Evolutionary conservation across 495 filamentous ascomycete genomes (phyloP), one percentile per base, ranked within the genome.

Genomic region (Penicillium manginii): DNA sequence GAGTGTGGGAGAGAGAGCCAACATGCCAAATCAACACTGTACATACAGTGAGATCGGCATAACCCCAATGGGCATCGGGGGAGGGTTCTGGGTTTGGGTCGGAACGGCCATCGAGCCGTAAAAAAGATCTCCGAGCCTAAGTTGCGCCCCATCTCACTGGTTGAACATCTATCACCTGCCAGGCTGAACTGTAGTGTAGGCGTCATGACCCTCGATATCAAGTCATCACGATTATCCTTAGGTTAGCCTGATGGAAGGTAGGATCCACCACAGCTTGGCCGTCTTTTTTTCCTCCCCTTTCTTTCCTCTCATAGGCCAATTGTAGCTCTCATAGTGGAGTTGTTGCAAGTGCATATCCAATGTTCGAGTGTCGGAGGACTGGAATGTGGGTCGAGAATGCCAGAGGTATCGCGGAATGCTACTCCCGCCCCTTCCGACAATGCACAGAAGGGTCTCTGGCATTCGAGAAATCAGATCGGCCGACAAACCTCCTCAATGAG

Each of bases 341-440:
- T 37, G n/a, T 4, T 46, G 33, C 29, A 21, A 19, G 8, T 45
- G 23, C n/a, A 35, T 50, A 22, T 47, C 62, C 60, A 68, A 60
- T 61, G 22, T 26, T n/a, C 31, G 35, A 43, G 19, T 39, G 21
- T 35, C 29, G 53, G 49, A 60, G 31, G 33, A 17, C 31, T 59
- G 68, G 73, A 71, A 69, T 72, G 67, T 63, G 59, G 37, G 37
- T 21, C 51, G 61, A 1, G 65, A 62, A 69, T 72, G 65, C 54
- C 50, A 55, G 60, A 54, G 67, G 67, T 60, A 71, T 62, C 63
- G 59, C 56, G 66, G 75, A 74, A 78, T 77, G 73, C 61, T 35
- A 63, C 57, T 63, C 40, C 60, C 57, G 66, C 71, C 73, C 54
- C 58, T 62, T 57, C 51, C 49, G 70, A 65, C 63, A 67, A 77